These are phyloP conservation scores for Cystobasidium ongulense DNA, from an alignment of 768 basidiomycete genomes.

Conservation along the genomic window DNA sequence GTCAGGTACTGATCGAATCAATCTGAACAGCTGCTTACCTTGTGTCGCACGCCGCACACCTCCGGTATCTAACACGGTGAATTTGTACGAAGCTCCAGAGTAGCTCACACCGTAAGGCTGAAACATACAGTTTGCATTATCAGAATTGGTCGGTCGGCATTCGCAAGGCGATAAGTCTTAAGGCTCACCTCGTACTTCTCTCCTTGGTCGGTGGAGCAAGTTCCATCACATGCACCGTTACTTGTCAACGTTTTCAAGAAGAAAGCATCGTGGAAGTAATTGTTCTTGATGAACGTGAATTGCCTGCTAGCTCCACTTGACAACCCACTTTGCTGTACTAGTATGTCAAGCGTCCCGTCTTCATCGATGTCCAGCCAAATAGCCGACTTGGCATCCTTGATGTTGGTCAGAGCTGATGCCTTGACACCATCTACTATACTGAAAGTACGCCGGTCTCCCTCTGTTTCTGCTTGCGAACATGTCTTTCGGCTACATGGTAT, in stretches of 20 bases:
- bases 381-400: conserved; percentile 70
- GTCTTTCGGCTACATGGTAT: conserved; percentile 41
- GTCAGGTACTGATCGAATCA: not conserved
- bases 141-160: not conserved
- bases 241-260: conserved; percentile 97
- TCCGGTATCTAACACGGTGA: conserved; percentile 85
- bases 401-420: conserved; percentile 55
- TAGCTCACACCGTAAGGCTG: conserved; percentile 91
- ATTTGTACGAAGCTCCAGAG: conserved; percentile 91
- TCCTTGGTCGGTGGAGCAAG: conserved; percentile 58
- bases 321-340: conserved; percentile 72
- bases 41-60: conserved; percentile 83
- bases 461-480: conserved; percentile 34
- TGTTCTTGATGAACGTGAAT: conserved; percentile 81
- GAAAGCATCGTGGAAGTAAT: conserved; percentile 96
- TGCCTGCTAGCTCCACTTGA: conserved; percentile 48
- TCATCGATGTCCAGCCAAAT: conserved; percentile 89
- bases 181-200: conserved; percentile 62
- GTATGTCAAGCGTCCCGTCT: conserved; percentile 85
- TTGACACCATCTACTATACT: conserved; percentile 51
- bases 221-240: conserved; percentile 82
- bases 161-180: not conserved
- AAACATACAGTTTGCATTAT: not conserved
- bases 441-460: conserved; percentile 59
- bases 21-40: conserved; percentile 49